Percentiles rank a stretch among this genome's conserved stretches.
Evolutionary conservation across 345 rosid genomes (phyloP).

Genomic region (Passiflora organensis): DNA sequence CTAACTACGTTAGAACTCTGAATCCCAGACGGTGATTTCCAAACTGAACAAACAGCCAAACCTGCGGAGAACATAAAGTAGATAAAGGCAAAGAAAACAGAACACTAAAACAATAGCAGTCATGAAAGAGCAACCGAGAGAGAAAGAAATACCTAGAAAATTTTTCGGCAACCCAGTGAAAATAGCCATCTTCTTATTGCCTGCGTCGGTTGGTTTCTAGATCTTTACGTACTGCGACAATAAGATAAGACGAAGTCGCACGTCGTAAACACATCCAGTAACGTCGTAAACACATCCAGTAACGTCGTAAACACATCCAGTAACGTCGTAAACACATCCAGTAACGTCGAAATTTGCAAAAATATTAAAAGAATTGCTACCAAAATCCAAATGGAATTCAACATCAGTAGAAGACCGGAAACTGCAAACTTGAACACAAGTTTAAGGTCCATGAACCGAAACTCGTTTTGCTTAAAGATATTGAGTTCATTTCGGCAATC

Average conservation of each 20-base stretch:
- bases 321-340: neutral
- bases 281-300: neutral
- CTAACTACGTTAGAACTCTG: conserved; percentile 13
- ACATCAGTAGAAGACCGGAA: too few species aligned
- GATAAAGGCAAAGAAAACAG: neutral
- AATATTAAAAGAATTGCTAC: too few species aligned
- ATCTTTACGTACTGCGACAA: neutral
- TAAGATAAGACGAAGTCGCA: neutral
- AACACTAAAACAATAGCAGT: neutral
- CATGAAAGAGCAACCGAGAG: neutral
- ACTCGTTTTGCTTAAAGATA: too few species aligned
- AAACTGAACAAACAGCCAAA: conserved; percentile 23
- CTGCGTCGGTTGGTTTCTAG: neutral
- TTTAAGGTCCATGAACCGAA: too few species aligned
- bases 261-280: neutral
- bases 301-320: neutral
- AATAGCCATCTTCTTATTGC: conserved; percentile 9
- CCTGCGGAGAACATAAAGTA: neutral
- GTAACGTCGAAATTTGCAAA: too few species aligned
- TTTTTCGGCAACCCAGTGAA: conserved; percentile 16
- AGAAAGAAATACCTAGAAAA: conserved; percentile 26
- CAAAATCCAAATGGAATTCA: too few species aligned
- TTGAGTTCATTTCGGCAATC: too few species aligned
- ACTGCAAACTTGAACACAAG: too few species aligned
- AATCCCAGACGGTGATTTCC: conserved; percentile 13